These are phyloP conservation scores for Tanozyma kutaoensis DNA, from an alignment of 805 yeast species.

Conservation along the genomic window DNA sequence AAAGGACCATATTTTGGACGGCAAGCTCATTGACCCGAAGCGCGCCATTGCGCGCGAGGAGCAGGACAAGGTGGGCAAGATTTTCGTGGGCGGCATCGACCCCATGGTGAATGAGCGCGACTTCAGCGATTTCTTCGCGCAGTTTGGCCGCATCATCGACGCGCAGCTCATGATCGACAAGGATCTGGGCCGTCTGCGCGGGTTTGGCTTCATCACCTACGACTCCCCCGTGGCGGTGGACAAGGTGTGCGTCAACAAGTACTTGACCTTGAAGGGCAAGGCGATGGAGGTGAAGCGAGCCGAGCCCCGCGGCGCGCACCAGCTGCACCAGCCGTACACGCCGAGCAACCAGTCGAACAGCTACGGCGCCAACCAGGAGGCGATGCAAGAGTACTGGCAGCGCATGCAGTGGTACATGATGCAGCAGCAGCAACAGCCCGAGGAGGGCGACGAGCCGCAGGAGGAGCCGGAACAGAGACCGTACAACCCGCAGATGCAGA, in stretches of 20 bases:
- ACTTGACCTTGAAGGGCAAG: conserved; percentile 74
- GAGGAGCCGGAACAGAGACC: conserved; percentile 1
- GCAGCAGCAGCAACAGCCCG: conserved; percentile 43
- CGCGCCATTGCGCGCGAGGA: conserved; percentile 96
- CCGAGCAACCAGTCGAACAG: conserved; percentile 4
- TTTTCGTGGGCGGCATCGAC: conserved; percentile 94
- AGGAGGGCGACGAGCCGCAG: conserved; percentile 15
- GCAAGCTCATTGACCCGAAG: conserved; percentile 93
- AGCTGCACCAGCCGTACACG: conserved; percentile 8
- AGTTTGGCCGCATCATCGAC: conserved; percentile 85
- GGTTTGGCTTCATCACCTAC: conserved; percentile 93
- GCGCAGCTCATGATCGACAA: conserved; percentile 96
- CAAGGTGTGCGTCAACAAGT: conserved; percentile 69
- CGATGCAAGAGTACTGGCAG: conserved; percentile 52
- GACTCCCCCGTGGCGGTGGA: conserved; percentile 94
- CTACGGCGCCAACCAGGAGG: conserved; percentile 29
- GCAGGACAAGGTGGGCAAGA: conserved; percentile 92
- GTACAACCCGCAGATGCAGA: conserved; percentile 1
- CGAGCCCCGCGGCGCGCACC: conserved; percentile 66
- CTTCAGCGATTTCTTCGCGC: conserved; percentile 73
- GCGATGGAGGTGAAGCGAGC: conserved; percentile 77
- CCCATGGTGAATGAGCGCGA: conserved; percentile 88
- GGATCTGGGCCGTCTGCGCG: conserved; percentile 93
- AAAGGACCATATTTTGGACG: conserved; percentile 82
- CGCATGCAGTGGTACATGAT: conserved; percentile 55